Evolutionary conservation across 2,329 filamentous ascomycete species (phyloP), one percentile per base, ranked within the genome.

Genomic region (Ophiostoma angusticollis): DNA sequence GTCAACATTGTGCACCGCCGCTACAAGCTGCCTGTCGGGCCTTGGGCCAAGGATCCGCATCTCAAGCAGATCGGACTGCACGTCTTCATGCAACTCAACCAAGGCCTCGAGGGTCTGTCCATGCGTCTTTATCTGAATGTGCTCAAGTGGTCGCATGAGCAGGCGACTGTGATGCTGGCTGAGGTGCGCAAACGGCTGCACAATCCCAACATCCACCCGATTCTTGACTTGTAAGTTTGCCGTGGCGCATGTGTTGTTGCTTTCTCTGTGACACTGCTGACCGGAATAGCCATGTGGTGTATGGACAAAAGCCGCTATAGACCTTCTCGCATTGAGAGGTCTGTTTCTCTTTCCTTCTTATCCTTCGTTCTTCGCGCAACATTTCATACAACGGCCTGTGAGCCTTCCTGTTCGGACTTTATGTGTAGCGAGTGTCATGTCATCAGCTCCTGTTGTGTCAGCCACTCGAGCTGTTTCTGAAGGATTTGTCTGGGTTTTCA

Each of bases 1-100:
- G 53, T 58, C 37, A 58, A 72, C 45, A 61, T 74, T 0, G 49
- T 52, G 1, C 60, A 70, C 47, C 52, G 58, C 6, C 49, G 62
- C 16, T 64, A 54, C 51, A 63, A 61, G 48, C 58, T 67, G 49
- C 67, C 68, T 0, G 54, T 60, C 25, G 65, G 63, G 40, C 52
- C 57, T 2, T 72, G 68, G 67, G 58, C 67, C 0, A 61, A 59
- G 36, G 62, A 68, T 21, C 54, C 53, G 13, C 60, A 61, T 22
- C 53, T 67, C 35, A 73, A 71, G 50, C 59, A 67, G 24, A 29
- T 44, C 22, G 45, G 43, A 13, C 25, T 42, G 29, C 34, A 42
- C 41, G 44, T 42, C 35, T 40, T 35, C 14, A 45, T 42, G 41
- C 43, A 44, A 32, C 17, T 47, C 23, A 43, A 36, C 29, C 31